Evolutionary conservation across 2,329 filamentous ascomycete species (phyloP).

Genomic region (Epichloe scottii): DNA sequence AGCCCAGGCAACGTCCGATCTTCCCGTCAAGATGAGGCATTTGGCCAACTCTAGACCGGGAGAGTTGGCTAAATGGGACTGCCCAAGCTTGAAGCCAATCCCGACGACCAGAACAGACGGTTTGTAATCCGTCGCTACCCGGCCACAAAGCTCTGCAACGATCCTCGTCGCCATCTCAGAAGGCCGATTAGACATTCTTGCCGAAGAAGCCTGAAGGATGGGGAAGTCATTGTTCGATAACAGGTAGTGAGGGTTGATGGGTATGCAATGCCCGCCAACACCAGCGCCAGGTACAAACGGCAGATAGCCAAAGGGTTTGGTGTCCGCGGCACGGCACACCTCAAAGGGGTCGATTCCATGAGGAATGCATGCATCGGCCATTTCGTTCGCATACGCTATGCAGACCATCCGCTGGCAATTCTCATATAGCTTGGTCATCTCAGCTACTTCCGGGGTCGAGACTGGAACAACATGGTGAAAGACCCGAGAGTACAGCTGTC

Average conservation of each 20-base stretch:
- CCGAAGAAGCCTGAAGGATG: constrained; percentile 30
- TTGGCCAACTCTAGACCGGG: constrained; percentile 31
- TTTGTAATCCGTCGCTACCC: neutral
- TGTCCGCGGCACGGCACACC: constrained; percentile 34
- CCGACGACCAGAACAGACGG: constrained; percentile 31
- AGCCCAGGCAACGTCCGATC: constrained; percentile 30
- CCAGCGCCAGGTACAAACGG: constrained; percentile 34
- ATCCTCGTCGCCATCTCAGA: constrained; percentile 23
- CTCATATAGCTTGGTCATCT: constrained; percentile 47
- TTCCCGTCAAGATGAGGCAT: constrained; percentile 21
- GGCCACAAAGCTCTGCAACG: constrained; percentile 18
- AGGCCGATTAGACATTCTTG: constrained; percentile 31
- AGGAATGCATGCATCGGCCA: constrained; percentile 37
- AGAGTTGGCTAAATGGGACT: constrained; percentile 34
- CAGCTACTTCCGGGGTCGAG: constrained; percentile 39
- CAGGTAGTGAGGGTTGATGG: constrained; percentile 42
- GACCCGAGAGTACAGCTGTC: constrained; percentile 30
- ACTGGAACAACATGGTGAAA: constrained; percentile 37
- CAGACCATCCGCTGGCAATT: constrained; percentile 44
- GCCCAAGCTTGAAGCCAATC: constrained; percentile 37
- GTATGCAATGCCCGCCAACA: constrained; percentile 44
- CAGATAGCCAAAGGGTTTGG: constrained; percentile 41
- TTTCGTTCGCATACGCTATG: constrained; percentile 43
- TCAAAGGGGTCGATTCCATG: constrained; percentile 37
- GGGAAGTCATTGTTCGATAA: constrained; percentile 35